phyloP scores from a whole-genome alignment of 768 basidiomycete species.

The Chalciporus pseudorubinellus region DNA sequence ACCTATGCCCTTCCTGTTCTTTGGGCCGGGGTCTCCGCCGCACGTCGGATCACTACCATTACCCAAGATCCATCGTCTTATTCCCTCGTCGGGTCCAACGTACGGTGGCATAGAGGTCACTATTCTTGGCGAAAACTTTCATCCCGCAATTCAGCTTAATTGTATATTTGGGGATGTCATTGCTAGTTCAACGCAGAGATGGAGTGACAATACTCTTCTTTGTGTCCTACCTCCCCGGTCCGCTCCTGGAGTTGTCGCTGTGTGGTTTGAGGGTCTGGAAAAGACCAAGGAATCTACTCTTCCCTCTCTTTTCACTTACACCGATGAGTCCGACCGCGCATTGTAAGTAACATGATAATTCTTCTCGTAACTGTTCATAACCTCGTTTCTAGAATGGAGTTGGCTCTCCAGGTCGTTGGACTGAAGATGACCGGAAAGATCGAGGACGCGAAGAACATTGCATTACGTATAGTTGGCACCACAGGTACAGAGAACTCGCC shows the following conservation, averaged over 20 bases:
- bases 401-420: conserved; percentile 92
- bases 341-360: conserved; percentile 52
- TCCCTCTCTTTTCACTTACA: conserved; percentile 81
- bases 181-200: conserved; percentile 83
- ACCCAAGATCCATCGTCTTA: conserved; percentile 81
- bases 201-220: conserved; percentile 91
- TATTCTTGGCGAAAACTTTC: conserved; percentile 88
- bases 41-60: conserved; percentile 48
- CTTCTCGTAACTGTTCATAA: conserved; percentile 11
- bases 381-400: conserved; percentile 71
- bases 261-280: conserved; percentile 80
- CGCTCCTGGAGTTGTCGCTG: conserved; percentile 80
- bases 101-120: conserved; percentile 95
- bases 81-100: conserved; percentile 82
- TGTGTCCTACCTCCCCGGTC: conserved; percentile 85
- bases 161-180: conserved; percentile 84
- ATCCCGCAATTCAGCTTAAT: conserved; percentile 63
- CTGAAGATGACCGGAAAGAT: conserved; percentile 96
- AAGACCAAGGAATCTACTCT: conserved; percentile 53
- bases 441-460: conserved; percentile 90
- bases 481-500: conserved; percentile 53
- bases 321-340: conserved; percentile 85
- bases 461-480: conserved; percentile 86
- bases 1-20: conserved; percentile 60
- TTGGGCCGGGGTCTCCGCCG: conserved; percentile 49